Percentiles rank a stretch among this genome's conserved stretches.
Conservation (phyloP, 768 basidiomycete species). For the Xerocomus brunneocitrinus region DNA sequence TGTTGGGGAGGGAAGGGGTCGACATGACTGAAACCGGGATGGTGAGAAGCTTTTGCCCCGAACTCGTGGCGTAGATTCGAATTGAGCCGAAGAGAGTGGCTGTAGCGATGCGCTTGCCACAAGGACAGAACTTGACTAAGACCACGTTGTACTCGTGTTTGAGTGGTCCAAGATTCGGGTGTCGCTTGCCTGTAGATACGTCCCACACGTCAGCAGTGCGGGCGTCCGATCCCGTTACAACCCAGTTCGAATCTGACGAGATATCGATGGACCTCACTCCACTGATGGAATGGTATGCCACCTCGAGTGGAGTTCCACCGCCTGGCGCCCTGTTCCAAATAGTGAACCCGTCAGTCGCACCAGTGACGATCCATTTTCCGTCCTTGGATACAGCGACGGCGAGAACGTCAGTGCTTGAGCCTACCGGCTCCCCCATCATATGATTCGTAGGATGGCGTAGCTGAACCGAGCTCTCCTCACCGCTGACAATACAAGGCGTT, state of each 20-base stretch:
- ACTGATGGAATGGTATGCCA: neutral
- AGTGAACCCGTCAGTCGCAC: constrained; percentile 5
- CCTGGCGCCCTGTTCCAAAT: constrained; percentile 7
- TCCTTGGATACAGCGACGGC: constrained; percentile 11
- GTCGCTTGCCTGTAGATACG: constrained; percentile 9
- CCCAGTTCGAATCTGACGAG: constrained; percentile 18
- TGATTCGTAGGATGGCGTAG: constrained; percentile 1
- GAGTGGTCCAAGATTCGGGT: neutral
- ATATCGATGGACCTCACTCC: constrained; percentile 16
- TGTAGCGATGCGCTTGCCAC: constrained; percentile 14
- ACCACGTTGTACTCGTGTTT: constrained; percentile 17
- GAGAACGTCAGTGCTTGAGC: neutral
- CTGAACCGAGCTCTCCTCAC: constrained; percentile 8
- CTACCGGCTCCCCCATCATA: constrained; percentile 12
- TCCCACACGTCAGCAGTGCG: constrained; percentile 13
- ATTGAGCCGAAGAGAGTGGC: constrained; percentile 19
- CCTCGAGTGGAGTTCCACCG: neutral
- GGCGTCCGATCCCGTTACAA: constrained; percentile 15
- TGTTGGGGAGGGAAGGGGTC: neutral
- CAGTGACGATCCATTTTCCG: constrained; percentile 7
- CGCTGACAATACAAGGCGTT: constrained; percentile 4
- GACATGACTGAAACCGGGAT: constrained; percentile 14
- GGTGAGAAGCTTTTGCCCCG: constrained; percentile 12
- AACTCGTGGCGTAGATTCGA: constrained; percentile 7
- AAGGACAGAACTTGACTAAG: constrained; percentile 17